These are phyloP conservation scores for Coemansia sp. DNA, from an alignment of 192 early-diverging fungal species.

Conservation along the genomic window DNA sequence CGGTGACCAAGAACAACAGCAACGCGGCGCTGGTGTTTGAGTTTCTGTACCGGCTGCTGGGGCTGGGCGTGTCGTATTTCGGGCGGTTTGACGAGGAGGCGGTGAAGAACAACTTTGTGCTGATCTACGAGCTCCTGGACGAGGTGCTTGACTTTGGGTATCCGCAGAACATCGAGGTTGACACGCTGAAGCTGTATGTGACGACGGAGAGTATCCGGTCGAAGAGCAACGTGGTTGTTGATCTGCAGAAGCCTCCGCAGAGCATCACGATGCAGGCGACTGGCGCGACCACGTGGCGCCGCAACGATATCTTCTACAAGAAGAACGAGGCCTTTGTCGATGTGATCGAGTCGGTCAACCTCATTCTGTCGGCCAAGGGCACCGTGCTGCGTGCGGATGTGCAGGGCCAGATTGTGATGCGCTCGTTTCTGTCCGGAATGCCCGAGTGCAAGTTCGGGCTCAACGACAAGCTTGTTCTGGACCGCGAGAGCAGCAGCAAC, in stretches of 20 bases:
- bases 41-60: slow-evolving; percentile 71
- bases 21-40: slow-evolving; percentile 83
- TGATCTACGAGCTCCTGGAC: slow-evolving; percentile 84
- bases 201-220: slow-evolving; percentile 85
- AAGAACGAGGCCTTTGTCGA: slow-evolving; percentile 99
- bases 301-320: slow-evolving; percentile 91
- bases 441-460: slow-evolving; percentile 98
- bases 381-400: slow-evolving; percentile 89
- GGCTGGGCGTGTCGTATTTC: slow-evolving; percentile 77
- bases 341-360: slow-evolving; percentile 96
- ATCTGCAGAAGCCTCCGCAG: slow-evolving; percentile 56
- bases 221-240: slow-evolving; percentile 42
- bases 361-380: slow-evolving; percentile 84
- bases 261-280: slow-evolving; percentile 96
- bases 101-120: slow-evolving; percentile 84
- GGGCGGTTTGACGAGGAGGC: slow-evolving; percentile 80
- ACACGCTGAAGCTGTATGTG: slow-evolving; percentile 83
- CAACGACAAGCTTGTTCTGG: slow-evolving; percentile 91
- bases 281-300: slow-evolving; percentile 88
- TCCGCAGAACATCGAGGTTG: slow-evolving; percentile 82
- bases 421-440: slow-evolving; percentile 94
- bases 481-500: slow-evolving; percentile 61
- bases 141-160: slow-evolving; percentile 88
- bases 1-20: slow-evolving; percentile 73
- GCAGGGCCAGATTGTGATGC: slow-evolving; percentile 87